Percentiles rank a stretch among this genome's conserved stretches.
Conservation (phyloP, 202 grass and related monocot species). For the Dendrocalamus latiflorus region DNA sequence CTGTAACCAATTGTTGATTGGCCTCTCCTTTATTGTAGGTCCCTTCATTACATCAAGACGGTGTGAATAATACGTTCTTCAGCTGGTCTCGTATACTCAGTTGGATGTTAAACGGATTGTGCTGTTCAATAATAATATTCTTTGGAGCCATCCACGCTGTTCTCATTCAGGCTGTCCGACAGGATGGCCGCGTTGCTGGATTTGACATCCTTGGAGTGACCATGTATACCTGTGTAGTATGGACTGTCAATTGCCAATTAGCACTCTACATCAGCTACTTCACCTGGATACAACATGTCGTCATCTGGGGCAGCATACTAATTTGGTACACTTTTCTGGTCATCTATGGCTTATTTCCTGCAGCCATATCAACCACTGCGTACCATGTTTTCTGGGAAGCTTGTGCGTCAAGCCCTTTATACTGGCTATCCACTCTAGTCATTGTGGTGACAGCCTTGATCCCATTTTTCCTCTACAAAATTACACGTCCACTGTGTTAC, state of each 20-base stretch:
- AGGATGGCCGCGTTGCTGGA: constrained; percentile 53
- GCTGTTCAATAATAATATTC: constrained; percentile 58
- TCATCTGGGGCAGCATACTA: constrained; percentile 75
- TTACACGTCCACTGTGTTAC: constrained; percentile 25
- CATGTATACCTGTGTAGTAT: constrained; percentile 70
- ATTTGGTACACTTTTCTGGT: constrained; percentile 62
- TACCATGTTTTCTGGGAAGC: constrained; percentile 60
- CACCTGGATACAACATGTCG: constrained; percentile 68
- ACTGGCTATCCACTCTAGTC: constrained; percentile 54
- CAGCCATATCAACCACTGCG: constrained; percentile 24
- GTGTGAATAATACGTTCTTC: constrained; percentile 58
- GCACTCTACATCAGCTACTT: constrained; percentile 74
- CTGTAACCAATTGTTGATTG: background rate
- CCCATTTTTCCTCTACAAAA: constrained; percentile 48
- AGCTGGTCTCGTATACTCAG: constrained; percentile 67
- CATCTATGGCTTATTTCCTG: constrained; percentile 33
- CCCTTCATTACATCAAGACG: constrained; percentile 66
- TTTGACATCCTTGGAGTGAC: constrained; percentile 64
- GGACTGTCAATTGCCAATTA: constrained; percentile 68
- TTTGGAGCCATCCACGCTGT: constrained; percentile 41
- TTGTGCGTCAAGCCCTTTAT: constrained; percentile 46
- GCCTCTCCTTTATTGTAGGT: constrained; percentile 32
- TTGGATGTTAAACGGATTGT: constrained; percentile 73
- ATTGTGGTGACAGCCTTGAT: constrained; percentile 54
- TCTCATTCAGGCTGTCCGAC: constrained; percentile 49